Base-by-base conservation (phyloP, 1,139 yeast genomes). In the Meyerozyma elateridarum region DNA sequence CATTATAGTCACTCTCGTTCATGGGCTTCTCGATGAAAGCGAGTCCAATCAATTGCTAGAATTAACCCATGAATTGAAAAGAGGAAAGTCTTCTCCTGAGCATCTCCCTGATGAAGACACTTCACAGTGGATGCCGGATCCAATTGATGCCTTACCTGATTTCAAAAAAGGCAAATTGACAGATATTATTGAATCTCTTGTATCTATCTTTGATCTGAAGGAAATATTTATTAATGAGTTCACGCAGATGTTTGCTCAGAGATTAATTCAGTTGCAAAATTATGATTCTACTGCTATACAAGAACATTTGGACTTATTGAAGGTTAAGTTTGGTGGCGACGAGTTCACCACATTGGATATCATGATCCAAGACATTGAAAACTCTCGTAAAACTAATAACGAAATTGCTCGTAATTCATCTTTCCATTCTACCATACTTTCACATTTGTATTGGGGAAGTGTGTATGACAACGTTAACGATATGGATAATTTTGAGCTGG, bases 131-230 rank as follows among this genome's bases (percentile, higher is more conserved):
- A 60, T 58, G 6, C 97, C 97, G 0, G 96, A 87, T 46, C 96
- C 96, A 0, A 71, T 84, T n/a, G 96, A 85, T 57, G 95, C 95
- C 0, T 72, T 93, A 6, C 85, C 95, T 0, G 96, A 88, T 52
- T 85, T 87, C 54, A 71, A 75, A 34, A 76, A 76, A 41, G 75
- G 73, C n/a, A 68, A 69, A 32, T 75, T 73, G 6, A 68, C 71
- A 33, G 95, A 85, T 50, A 71, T 81, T 4, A 76, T 87, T 15
- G 88, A 79, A 42, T 76, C 87, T 1, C 61, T 87, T 25, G 67
- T 84, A 2, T 77, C 91, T 1, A 75, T 89, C 2, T 85, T 83
- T 53, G 95, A 88, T 33, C 76, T 83, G 40, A 82, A 81, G 45
- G 85, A 76, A n/a, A 64, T 75, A 1, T 82, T 91, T 42, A 71